Conservation (phyloP, 352 stramenopile genomes). For the Globisporangium radiosum region DNA sequence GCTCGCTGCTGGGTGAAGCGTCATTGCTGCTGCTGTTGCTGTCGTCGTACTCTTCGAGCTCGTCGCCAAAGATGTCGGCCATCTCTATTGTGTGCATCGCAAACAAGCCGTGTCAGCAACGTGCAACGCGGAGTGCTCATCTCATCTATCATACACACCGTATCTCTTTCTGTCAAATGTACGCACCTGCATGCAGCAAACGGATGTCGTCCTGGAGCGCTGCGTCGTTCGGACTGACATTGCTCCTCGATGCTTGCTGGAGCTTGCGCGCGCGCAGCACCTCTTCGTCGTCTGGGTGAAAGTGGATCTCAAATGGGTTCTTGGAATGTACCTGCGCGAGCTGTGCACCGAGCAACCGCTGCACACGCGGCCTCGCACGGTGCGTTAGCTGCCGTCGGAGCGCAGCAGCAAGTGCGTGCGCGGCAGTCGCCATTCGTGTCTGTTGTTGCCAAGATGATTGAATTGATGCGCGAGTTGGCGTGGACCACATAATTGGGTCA, state of each 20-base stretch:
- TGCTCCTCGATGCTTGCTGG: neutral
- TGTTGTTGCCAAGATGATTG: too few relatives aligned
- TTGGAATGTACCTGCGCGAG: neutral
- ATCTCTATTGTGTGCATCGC: conserved; percentile 25
- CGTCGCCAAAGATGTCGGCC: conserved; percentile 38
- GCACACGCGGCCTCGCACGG: too few relatives aligned
- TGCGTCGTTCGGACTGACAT: conserved; percentile 7
- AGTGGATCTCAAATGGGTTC: conserved; percentile 54
- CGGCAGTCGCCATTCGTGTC: too few relatives aligned
- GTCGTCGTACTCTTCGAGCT: conserved; percentile 28
- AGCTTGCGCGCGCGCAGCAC: conserved; percentile 2
- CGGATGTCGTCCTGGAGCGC: conserved; percentile 30
- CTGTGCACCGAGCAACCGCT: too few relatives aligned
- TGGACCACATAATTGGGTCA: too few relatives aligned
- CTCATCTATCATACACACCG: too few relatives aligned
- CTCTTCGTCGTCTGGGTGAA: conserved; percentile 19
- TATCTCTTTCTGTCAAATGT: too few relatives aligned
- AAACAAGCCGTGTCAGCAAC: too few relatives aligned
- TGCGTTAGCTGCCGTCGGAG: neutral
- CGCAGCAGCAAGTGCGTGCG: too few relatives aligned
- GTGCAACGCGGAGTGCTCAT: too few relatives aligned
- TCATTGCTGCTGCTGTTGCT: conserved; percentile 7
- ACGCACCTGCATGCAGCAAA: conserved; percentile 31
- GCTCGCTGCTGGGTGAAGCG: neutral
- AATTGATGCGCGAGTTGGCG: too few relatives aligned